Percentiles rank a stretch among this genome's conserved stretches.
phyloP scores from a whole-genome alignment of 441 rosid genomes.

The Hura crepitans region DNA sequence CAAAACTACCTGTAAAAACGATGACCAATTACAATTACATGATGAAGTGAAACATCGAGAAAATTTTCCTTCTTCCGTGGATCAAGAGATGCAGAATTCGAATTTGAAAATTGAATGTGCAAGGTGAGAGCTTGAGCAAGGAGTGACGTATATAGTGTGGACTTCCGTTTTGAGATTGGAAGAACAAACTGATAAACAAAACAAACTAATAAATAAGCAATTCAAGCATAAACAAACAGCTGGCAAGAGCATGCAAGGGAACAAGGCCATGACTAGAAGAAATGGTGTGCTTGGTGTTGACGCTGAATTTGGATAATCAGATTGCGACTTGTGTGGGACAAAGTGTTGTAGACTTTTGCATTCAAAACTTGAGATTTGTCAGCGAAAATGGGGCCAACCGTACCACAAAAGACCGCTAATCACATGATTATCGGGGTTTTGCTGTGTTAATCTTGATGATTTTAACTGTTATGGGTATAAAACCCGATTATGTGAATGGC shows the following conservation, averaged over 20 bases:
- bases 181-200: neutral
- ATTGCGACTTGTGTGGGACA: conserved; percentile 2
- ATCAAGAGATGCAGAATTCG: neutral
- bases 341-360: neutral
- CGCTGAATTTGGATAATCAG: neutral
- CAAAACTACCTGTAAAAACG: neutral
- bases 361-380: neutral
- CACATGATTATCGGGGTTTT: neutral
- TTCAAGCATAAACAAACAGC: conserved; percentile 13
- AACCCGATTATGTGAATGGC: neutral
- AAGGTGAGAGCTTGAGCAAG: neutral
- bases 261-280: conserved; percentile 6
- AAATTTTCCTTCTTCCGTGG: neutral
- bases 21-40: neutral
- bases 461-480: neutral
- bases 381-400: neutral
- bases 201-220: neutral
- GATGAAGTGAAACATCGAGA: neutral
- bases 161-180: neutral
- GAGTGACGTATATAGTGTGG: neutral
- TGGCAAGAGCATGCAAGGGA: conserved; percentile 16
- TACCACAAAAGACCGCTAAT: neutral
- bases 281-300: neutral
- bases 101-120: neutral
- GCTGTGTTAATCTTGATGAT: neutral